Base-by-base conservation (phyloP, 179 eudicot genomes). In the Amaranthus tricolor region DNA sequence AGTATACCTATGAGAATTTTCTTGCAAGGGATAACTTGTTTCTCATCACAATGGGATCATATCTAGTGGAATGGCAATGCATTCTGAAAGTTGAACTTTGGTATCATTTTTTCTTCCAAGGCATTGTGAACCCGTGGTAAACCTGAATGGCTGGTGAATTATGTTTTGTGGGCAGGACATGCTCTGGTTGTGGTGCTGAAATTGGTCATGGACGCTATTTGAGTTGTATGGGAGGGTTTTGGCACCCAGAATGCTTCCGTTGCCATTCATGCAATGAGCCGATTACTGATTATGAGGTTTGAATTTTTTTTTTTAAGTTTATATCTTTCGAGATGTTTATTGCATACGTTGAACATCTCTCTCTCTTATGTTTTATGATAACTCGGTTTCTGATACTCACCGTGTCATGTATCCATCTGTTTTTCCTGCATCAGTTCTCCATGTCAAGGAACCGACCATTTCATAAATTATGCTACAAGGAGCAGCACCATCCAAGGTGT, bases 201-300 rank as follows among this genome's bases (percentile, higher is more conserved):
- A 93, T 96, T 84, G 98, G 97, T 55, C 90, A 86, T 66, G 98
- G 93, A 57, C 83, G 96, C 72, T 93, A 73, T 73, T 78, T 93
- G 83, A 93, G 86, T 78, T 93, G 98, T 84, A 89, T 93, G 97
- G 98, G 91, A 60, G 92, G 87, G 48, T 82, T 87, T 86, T 96
- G 97, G 97, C 98, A 96, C 79, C 99, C 98, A 44, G 97, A 89
- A 73, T 96, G 99, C 83, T 93, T 96, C 74, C 84, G 92, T 20
- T 96, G 99, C 74, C 86, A 93, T 73, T 85, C 79, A 51, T 96
- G 99, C 81, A 77, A 84, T 81, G 69, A 66, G 64, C 97, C 98
- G 6, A 96, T 96, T 43, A 90, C 97, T 17, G 99, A 96, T 73
- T 80, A 89, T 78, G 99, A 96, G 98, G 99, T 96, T 31, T 70